These are phyloP conservation scores for Amaranthus palmeri DNA, from an alignment of 148 eudicot genomes.

Conservation along the genomic window DNA sequence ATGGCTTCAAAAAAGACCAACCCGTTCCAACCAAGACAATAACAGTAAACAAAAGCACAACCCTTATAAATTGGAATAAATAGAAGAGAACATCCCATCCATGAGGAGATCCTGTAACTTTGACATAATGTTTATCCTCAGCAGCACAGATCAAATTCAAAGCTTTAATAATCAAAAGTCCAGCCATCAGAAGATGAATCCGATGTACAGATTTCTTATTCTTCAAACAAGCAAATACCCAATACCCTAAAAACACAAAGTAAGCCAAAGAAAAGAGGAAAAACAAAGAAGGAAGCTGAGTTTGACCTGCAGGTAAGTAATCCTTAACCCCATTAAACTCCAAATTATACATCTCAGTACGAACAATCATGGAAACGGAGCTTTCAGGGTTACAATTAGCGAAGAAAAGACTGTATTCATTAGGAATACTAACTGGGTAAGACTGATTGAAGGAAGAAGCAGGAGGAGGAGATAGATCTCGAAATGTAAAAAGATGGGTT, in stretches of 20 bases:
- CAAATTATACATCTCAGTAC: constrained; percentile 62
- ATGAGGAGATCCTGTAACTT: constrained; percentile 85
- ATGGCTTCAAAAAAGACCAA: constrained; percentile 94
- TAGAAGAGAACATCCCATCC: constrained; percentile 96
- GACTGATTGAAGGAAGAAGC: constrained; percentile 43
- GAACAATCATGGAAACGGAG: constrained; percentile 63
- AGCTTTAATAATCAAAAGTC: constrained; percentile 70
- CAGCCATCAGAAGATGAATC: constrained; percentile 69
- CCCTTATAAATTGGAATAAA: constrained; percentile 75
- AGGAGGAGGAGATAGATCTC: constrained; percentile 71
- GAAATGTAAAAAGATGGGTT: constrained; percentile 54
- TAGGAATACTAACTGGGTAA: constrained; percentile 44
- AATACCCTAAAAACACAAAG: constrained; percentile 48
- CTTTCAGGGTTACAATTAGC: constrained; percentile 68
- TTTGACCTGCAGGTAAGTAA: constrained; percentile 64
- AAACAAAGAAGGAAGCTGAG: constrained; percentile 60
- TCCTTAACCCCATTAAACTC: constrained; percentile 55
- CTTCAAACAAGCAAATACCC: constrained; percentile 36
- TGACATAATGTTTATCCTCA: constrained; percentile 91
- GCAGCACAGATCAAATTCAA: constrained; percentile 82
- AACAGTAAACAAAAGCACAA: constrained; percentile 80
- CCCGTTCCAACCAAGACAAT: constrained; percentile 89
- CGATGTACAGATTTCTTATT: constrained; percentile 57
- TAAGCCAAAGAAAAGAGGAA: constrained; percentile 46
- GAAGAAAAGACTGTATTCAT: constrained; percentile 74